phyloP scores from a whole-genome alignment of 495 filamentous ascomycete genomes.

The Cairneyella variabilis region DNA sequence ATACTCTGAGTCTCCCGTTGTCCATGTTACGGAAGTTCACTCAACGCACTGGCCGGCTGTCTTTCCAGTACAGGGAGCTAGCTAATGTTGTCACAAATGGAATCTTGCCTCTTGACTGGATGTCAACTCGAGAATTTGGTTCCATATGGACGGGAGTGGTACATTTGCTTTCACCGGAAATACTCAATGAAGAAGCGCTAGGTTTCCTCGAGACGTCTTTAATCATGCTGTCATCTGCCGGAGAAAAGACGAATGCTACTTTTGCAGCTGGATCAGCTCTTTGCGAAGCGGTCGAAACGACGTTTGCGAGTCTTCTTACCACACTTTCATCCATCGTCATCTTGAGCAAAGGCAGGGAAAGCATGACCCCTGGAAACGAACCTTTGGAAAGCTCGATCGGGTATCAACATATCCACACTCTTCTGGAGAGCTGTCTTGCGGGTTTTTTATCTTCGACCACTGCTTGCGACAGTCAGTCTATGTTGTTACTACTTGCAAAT shows the following conservation, averaged over 20 bases:
- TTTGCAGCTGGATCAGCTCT: constrained; percentile 12
- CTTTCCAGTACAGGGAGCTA: constrained; percentile 34
- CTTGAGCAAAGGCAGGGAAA: constrained; percentile 23
- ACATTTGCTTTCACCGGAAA: constrained; percentile 26
- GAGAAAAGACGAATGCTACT: background rate
- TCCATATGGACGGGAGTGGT: constrained; percentile 33
- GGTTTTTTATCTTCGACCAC: background rate
- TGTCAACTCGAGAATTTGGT: constrained; percentile 37
- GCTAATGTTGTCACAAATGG: constrained; percentile 30
- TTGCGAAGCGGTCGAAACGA: constrained; percentile 26
- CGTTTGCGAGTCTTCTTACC: constrained; percentile 32
- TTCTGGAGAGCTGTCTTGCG: constrained; percentile 9
- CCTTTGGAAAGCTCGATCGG: background rate
- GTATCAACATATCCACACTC: constrained; percentile 11
- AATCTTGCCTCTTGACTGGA: constrained; percentile 38
- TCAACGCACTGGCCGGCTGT: constrained; percentile 20
- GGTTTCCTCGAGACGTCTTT: constrained; percentile 34
- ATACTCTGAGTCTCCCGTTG: constrained; percentile 18
- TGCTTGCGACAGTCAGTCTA: background rate
- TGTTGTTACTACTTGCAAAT: constrained; percentile 13
- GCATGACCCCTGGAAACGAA: background rate
- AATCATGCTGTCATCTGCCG: constrained; percentile 23
- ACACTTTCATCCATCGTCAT: constrained; percentile 33
- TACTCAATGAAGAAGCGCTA: constrained; percentile 31
- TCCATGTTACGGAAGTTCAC: constrained; percentile 30